Percentiles rank a stretch among this genome's conserved stretches.
Evolutionary conservation across 2,329 filamentous ascomycete species (phyloP).

Genomic region (Ceratocystis cubensis): DNA sequence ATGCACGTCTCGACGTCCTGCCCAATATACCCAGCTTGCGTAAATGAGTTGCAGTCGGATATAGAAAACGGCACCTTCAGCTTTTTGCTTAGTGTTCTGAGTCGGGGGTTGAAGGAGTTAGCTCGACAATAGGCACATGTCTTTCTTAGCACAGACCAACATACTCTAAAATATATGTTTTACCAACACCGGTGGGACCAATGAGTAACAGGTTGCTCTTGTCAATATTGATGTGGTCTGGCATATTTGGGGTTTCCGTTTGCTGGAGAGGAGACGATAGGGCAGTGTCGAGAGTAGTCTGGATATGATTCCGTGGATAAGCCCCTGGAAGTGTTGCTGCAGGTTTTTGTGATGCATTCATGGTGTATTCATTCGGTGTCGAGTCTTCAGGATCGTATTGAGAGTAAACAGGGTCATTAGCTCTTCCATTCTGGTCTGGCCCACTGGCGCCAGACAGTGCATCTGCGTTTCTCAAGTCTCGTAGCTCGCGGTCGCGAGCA

Average conservation of each 20-base stretch:
- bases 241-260: conserved; percentile 34
- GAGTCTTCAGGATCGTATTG: conserved; percentile 23
- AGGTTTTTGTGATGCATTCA: not conserved
- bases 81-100: conserved; percentile 74
- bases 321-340: not conserved
- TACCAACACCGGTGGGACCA: conserved; percentile 87
- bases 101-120: conserved; percentile 23
- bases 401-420: conserved; percentile 13
- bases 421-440: conserved; percentile 10
- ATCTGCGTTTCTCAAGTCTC: conserved; percentile 17
- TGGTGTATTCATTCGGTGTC: conserved; percentile 23
- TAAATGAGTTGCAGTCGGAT: conserved; percentile 90
- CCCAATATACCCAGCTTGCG: conserved; percentile 92
- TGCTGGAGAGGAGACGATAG: conserved; percentile 35
- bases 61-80: conserved; percentile 94
- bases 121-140: not conserved
- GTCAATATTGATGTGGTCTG: conserved; percentile 59
- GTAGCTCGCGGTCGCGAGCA: conserved; percentile 50
- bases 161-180: conserved; percentile 78
- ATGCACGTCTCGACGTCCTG: conserved; percentile 96
- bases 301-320: not conserved
- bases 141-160: conserved; percentile 22
- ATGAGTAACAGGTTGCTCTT: conserved; percentile 90
- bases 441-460: conserved; percentile 21
- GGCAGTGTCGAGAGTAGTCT: conserved; percentile 16